Base-by-base conservation (phyloP, 2,329 filamentous ascomycete species). In the Xylariales sp. region DNA sequence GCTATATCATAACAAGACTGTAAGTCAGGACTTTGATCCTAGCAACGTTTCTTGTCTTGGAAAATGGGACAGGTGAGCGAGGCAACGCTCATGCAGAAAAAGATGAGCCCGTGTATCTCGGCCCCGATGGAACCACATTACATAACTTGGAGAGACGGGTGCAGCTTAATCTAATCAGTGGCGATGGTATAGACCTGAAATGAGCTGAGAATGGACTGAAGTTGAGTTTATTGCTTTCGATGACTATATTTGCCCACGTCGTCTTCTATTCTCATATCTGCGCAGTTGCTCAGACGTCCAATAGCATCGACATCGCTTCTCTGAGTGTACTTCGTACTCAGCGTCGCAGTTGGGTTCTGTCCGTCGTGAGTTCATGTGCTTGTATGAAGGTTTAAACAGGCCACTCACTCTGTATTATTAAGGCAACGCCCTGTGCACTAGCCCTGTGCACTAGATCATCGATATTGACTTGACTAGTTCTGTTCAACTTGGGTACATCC, bases 231-330 rank as follows among this genome's bases (percentile, higher is more conserved):
- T 11, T 17, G 19, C 29, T 16, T 17, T 13, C n/a, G 16, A 4
- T 17, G 7, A 4, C 16, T 20, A 33, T 33, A 33, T 19, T 23
- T 33, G 31, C 18, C 31, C 31, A 14, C 31, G 31, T 10, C 31
- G 31, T 18, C 24, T 33, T 18, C 31, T 33, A 14, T 33, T 33
- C 31, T 33, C 12, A n/a, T 33, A 24, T n/a, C 31, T 23, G 14
- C 18, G 16, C 5, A 14, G 31, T 18, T 33, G 17, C 24, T 33
- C 18, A n/a, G 31, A 20, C 6, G 31, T 33, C 31, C 19, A 33
- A 19, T 33, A 33, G n/a, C 31, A 33, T n/a, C 18, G 16, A 18
- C 31, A 33, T 13, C 12, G 18, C 24, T 19, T 21, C 15, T n/a
- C 19, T 12, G 19, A 13, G 24, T 33, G 31, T 12, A 20, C 19